Evolutionary conservation across 169 alveolate genomes (phyloP).

Genomic region (Plasmodium vivax): DNA sequence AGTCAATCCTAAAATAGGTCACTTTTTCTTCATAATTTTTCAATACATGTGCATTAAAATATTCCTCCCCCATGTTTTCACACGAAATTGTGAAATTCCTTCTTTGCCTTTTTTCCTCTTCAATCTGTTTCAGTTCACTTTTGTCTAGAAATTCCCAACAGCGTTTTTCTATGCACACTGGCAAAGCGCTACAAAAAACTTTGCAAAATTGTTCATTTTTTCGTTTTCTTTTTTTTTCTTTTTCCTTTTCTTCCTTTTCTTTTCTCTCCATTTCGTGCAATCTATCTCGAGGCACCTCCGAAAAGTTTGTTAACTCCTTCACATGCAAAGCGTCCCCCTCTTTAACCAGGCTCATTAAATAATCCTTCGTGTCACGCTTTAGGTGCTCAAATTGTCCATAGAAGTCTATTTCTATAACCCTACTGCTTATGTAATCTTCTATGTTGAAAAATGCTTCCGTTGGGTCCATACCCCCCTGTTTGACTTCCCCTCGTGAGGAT

Average conservation of each 20-base stretch:
- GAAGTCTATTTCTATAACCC: conserved; percentile 51
- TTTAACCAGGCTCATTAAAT: conserved; percentile 5
- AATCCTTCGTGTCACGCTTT: not conserved
- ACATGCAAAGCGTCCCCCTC: conserved; percentile 47
- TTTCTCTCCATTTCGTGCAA: not conserved
- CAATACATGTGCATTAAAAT: conserved; percentile 16
- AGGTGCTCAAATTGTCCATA: conserved; percentile 32
- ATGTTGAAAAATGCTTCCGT: conserved; percentile 11
- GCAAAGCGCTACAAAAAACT: conserved; percentile 44
- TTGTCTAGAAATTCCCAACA: conserved; percentile 13
- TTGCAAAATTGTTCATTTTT: conserved; percentile 16
- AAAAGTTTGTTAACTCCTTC: conserved; percentile 38
- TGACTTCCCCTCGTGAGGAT: not conserved
- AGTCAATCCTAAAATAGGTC: conserved; percentile 31
- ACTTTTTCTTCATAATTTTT: conserved; percentile 45
- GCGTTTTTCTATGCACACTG: conserved; percentile 24
- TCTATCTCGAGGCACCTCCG: not conserved
- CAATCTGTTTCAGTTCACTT: conserved; percentile 12
- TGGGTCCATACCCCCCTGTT: not conserved
- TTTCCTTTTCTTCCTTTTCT: conserved; percentile 8
- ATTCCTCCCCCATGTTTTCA: conserved; percentile 39
- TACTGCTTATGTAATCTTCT: conserved; percentile 43
- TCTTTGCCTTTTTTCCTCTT: conserved; percentile 63
- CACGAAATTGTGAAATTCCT: conserved; percentile 16
- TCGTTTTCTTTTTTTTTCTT: conserved; percentile 6